Percentiles rank a stretch among this genome's conserved stretches.
These are phyloP conservation scores for Bromus sterilis DNA, from an alignment of 176 grass and related monocot species.

Conservation along the genomic window DNA sequence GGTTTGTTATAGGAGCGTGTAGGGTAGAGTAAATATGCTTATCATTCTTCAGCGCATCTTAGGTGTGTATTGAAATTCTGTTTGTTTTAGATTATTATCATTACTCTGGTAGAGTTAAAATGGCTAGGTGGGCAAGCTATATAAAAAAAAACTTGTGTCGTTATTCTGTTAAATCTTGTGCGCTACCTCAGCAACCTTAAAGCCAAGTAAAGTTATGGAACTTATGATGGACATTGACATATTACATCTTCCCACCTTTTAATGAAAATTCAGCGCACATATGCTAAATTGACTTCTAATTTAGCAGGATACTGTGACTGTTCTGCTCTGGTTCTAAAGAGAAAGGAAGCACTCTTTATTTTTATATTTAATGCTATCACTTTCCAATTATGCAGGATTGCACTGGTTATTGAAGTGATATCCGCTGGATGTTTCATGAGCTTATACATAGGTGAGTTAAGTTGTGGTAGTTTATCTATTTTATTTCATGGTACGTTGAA, in stretches of 20 bases:
- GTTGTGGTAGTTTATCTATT: neutral
- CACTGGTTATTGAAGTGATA: slow-evolving; percentile 58
- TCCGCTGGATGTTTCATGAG: slow-evolving; percentile 90
- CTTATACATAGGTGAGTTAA: slow-evolving; percentile 67
- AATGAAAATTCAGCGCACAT: neutral
- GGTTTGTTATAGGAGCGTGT: neutral
- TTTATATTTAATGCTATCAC: neutral
- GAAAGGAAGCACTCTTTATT: neutral
- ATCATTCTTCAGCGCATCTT: neutral
- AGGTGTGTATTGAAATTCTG: neutral
- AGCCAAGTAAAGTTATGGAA: neutral
- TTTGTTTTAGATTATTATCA: neutral
- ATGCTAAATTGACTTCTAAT: neutral
- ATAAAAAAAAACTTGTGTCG: neutral
- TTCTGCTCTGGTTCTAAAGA: neutral
- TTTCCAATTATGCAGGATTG: slow-evolving; percentile 48
- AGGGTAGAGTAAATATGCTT: neutral
- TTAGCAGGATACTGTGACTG: neutral
- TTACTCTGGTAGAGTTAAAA: neutral
- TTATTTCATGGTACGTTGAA: neutral
- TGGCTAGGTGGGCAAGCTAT: neutral
- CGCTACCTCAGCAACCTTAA: neutral
- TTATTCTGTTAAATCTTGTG: neutral
- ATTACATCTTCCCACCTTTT: neutral
- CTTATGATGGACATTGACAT: neutral